Percentiles rank a stretch among this genome's conserved stretches.
These are phyloP conservation scores for Chloropicon primus DNA, from an alignment of 139 green algal species.

Conservation along the genomic window DNA sequence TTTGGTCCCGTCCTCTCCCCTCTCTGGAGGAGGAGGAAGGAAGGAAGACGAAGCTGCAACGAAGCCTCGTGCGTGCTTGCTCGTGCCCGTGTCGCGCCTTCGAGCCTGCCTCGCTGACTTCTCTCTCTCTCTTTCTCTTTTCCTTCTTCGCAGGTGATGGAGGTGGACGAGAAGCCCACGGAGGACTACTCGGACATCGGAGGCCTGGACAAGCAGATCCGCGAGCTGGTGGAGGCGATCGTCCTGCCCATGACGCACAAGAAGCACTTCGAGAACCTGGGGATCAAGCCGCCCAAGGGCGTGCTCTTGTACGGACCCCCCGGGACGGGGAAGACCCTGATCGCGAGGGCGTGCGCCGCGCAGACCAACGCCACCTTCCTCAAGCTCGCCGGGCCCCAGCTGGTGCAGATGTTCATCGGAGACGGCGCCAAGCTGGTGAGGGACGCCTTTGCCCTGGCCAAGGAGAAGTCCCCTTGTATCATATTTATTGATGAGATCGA, in stretches of 20 bases:
- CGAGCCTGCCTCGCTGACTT: background rate
- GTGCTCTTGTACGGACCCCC: constrained; percentile 81
- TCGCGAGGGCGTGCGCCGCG: constrained; percentile 80
- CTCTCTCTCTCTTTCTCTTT: background rate
- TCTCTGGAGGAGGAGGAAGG: no score
- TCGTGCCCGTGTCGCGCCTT: no score
- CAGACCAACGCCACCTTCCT: constrained; percentile 98
- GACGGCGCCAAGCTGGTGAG: constrained; percentile 97
- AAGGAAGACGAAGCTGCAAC: no score
- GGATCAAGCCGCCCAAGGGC: constrained; percentile 92
- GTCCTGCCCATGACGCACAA: constrained; percentile 97
- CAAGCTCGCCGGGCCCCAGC: constrained; percentile 90
- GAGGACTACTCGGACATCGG: constrained; percentile 98
- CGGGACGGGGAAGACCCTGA: constrained; percentile 92
- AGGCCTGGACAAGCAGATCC: constrained; percentile 93
- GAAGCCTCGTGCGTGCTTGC: no score
- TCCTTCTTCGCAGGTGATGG: constrained; percentile 36
- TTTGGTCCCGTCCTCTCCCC: background rate
- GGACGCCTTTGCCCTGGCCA: constrained; percentile 93
- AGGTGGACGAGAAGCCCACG: constrained; percentile 96
- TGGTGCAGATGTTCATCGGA: constrained; percentile 96
- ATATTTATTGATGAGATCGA: constrained; percentile 99
- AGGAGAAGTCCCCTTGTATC: constrained; percentile 95
- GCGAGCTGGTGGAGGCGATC: constrained; percentile 95
- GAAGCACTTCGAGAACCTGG: constrained; percentile 78